phyloP scores from a whole-genome alignment of 345 rosid species.

The Gossypium arboreum region DNA sequence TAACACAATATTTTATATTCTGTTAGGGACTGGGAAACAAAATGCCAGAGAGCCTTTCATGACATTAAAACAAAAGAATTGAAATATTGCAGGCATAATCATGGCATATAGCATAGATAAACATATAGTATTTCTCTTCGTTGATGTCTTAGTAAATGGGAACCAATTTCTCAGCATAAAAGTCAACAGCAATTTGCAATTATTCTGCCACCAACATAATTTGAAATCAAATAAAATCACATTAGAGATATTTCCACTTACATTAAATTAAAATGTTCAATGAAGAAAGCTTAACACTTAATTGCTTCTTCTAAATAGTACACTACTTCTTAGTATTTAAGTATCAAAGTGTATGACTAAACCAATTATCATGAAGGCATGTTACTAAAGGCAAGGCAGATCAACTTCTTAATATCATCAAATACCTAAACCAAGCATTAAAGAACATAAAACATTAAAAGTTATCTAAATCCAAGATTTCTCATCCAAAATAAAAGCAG shows the following conservation, averaged over 20 bases:
- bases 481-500: background rate
- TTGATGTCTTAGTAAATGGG: background rate
- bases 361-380: background rate
- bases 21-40: background rate
- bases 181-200: background rate
- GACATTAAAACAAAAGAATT: background rate
- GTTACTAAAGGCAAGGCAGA: background rate
- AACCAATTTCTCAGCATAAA: background rate
- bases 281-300: background rate
- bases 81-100: background rate
- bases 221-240: background rate
- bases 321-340: background rate
- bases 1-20: background rate
- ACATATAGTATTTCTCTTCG: background rate
- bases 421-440: background rate
- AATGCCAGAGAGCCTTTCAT: background rate
- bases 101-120: background rate
- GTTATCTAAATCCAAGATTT: background rate
- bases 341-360: background rate
- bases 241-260: background rate
- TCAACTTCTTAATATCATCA: background rate
- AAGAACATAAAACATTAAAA: background rate
- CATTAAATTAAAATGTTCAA: background rate
- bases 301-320: background rate
- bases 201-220: background rate